A percentile compares a stretch with the other conserved stretches of the same genome.
These are phyloP conservation scores for Colletotrichum gigasporum DNA, from an alignment of 2,329 filamentous ascomycete species.

Conservation along the genomic window DNA sequence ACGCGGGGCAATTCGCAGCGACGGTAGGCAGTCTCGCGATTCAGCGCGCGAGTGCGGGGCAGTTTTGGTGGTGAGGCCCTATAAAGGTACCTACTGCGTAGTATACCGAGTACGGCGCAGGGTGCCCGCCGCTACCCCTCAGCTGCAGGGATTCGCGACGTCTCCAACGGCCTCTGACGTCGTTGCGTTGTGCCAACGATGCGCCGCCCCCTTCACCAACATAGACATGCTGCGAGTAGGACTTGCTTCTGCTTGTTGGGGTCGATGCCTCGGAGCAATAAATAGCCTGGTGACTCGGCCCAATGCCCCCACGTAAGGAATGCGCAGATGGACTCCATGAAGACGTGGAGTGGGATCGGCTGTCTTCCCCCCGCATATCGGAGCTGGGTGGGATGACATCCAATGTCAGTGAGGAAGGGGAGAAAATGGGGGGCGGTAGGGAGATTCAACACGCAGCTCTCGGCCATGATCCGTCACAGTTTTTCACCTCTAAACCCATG, in stretches of 20 bases:
- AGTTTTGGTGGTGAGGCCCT: too few species aligned
- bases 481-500: neutral
- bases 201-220: neutral
- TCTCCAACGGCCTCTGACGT: slow-evolving; percentile 21
- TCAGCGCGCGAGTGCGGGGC: slow-evolving; percentile 7
- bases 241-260: too few species aligned
- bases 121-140: slow-evolving; percentile 10
- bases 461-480: neutral
- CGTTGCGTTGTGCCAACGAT: neutral
- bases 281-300: neutral
- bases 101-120: too few species aligned
- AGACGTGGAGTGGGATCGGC: neutral
- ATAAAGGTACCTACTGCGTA: too few species aligned
- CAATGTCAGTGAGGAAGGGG: neutral
- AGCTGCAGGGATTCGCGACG: neutral
- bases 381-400: too few species aligned
- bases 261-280: too few species aligned
- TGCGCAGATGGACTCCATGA: neutral
- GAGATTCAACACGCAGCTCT: neutral
- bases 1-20: slow-evolving; percentile 10
- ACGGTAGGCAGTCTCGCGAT: neutral
- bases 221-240: too few species aligned
- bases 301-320: slow-evolving; percentile 5
- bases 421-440: too few species aligned
- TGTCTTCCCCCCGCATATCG: slow-evolving; percentile 22